Base-by-base conservation (phyloP, 768 basidiomycete species). In the Rhodotorula graminis region DNA sequence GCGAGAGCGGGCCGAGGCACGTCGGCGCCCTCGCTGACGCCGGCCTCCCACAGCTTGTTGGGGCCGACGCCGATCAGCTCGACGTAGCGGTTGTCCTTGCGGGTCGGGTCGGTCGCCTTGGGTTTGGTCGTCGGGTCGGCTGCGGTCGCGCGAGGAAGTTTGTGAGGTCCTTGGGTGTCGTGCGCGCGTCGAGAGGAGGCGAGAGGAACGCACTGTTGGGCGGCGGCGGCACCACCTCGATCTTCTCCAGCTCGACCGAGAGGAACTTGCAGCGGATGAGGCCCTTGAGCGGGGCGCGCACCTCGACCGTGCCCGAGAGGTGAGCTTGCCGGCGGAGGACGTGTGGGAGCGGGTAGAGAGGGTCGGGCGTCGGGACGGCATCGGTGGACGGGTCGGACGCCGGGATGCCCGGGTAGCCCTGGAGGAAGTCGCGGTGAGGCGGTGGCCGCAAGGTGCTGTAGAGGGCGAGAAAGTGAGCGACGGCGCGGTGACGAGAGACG, bases 211-310 rank as follows among this genome's bases (percentile, higher is more conserved):
- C 55, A 29, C 29, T 4, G 33, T 33, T 18, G 2, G 42, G 60
- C 89, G 90, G 59, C 90, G 85, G 64, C 15, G 81, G 80, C 5
- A 80, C 63, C 8, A 86, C 89, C 81, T 97, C 94, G 56, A 94
- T 87, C 83, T 93, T 93, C 76, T 91, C 87, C 80, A 96, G 84
- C 82, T 95, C 93, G 71, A 96, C 87, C 74, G 89, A 87, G 37
- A 97, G 89, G 89, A 91, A 95, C 81, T 92, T 91, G 40, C 91
- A 91, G 83, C 92, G 93, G 79, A 91, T 86, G 25, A 90, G 89
- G 72, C 87, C 76, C 62, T 73, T 60, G 10, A 84, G 83, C 0
- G 87, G 88, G 11, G 88, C 84, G 27, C 93, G 88, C 21, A 97
- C 86, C 81, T 97, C 93, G 64, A 97, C 86, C 29, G 91, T 88